These are phyloP conservation scores for Entrophospora sp. DNA, from an alignment of 192 early-diverging fungal genomes.

Conservation along the genomic window DNA sequence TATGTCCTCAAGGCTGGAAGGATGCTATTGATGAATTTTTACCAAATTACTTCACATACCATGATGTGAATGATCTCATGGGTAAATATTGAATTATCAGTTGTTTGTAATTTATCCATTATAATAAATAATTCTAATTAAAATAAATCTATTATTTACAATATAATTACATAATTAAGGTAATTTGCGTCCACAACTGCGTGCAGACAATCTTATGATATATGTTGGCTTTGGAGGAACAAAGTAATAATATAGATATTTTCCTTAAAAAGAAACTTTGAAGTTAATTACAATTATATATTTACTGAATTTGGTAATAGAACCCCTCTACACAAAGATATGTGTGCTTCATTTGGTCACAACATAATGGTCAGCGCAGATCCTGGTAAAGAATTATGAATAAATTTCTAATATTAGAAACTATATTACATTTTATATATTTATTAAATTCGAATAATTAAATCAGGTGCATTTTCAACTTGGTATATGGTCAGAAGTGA, in stretches of 20 bases:
- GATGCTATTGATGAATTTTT: background rate
- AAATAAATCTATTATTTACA: background rate
- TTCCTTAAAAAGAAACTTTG: background rate
- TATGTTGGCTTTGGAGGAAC: slow-evolving; percentile 24
- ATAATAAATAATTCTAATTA: background rate
- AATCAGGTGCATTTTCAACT: background rate
- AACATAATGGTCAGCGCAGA: slow-evolving; percentile 25
- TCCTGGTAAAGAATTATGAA: background rate
- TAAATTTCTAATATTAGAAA: background rate
- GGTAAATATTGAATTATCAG: background rate
- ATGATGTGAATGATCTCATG: slow-evolving; percentile 19
- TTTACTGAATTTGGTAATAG: background rate
- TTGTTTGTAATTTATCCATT: background rate
- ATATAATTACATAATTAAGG: background rate
- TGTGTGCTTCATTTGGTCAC: slow-evolving; percentile 29
- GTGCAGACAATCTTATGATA: slow-evolving; percentile 27
- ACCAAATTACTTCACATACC: slow-evolving; percentile 18
- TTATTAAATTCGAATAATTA: background rate
- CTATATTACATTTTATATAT: background rate
- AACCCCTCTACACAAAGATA: slow-evolving; percentile 20
- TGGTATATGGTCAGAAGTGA: slow-evolving; percentile 9
- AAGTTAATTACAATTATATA: no score
- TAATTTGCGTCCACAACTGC: slow-evolving; percentile 10
- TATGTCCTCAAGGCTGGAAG: slow-evolving; percentile 13
- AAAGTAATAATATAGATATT: slow-evolving; percentile 7